These are phyloP conservation scores for Halophytophthora polymorphica DNA, from an alignment of 352 stramenopile genomes.

Conservation along the genomic window DNA sequence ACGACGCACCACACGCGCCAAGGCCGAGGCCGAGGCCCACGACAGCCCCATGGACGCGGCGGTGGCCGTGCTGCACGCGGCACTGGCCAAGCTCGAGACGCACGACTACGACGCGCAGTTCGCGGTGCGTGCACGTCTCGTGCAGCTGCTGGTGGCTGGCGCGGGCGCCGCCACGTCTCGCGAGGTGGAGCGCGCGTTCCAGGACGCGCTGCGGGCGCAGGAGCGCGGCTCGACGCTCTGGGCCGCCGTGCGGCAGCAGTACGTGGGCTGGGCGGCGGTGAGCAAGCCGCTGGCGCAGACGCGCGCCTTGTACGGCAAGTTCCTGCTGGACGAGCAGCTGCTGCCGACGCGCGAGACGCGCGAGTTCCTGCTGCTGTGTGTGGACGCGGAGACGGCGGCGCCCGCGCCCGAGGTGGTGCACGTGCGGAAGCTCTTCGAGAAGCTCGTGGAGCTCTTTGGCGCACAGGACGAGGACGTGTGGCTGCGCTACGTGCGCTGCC, in stretches of 20 bases:
- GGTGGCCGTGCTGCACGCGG: constrained; percentile 47
- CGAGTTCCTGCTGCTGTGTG: constrained; percentile 61
- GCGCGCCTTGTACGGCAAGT: constrained; percentile 61
- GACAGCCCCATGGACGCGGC: constrained; percentile 33
- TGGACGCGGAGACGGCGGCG: constrained; percentile 66
- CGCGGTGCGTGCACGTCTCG: constrained; percentile 41
- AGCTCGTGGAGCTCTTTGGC: constrained; percentile 79
- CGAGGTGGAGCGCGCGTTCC: constrained; percentile 44
- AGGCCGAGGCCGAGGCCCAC: constrained; percentile 13
- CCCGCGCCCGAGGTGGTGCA: constrained; percentile 30
- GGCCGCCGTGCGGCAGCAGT: constrained; percentile 58
- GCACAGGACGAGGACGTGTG: constrained; percentile 55
- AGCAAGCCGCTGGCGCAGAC: constrained; percentile 30
- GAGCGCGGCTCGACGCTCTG: constrained; percentile 47
- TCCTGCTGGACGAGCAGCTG: constrained; percentile 64
- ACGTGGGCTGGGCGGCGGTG: constrained; percentile 54
- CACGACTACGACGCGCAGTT: constrained; percentile 46
- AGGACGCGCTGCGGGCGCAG: constrained; percentile 46
- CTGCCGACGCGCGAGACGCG: constrained; percentile 58
- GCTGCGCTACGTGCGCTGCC: constrained; percentile 59
- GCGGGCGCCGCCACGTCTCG: constrained; percentile 11
- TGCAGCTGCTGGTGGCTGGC: constrained; percentile 51
- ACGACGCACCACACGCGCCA: constrained; percentile 38
- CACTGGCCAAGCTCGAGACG: constrained; percentile 34
- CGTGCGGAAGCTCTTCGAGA: constrained; percentile 75